Percentiles rank a stretch among this genome's conserved stretches.
Conservation (phyloP, 306 rosid genomes). For the Cucurbita moschata region DNA sequence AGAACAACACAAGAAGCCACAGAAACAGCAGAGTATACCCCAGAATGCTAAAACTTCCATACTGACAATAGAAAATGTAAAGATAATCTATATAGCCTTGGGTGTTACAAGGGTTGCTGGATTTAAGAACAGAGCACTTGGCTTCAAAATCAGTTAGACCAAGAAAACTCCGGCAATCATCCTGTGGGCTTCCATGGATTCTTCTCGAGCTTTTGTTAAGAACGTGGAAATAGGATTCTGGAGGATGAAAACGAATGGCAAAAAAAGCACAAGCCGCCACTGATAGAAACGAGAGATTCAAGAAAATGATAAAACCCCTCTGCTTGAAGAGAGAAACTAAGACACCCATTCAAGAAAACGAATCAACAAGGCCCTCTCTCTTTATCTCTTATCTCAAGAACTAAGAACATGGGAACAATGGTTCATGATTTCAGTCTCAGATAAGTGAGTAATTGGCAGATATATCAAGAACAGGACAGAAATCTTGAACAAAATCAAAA, state of each 20-base stretch:
- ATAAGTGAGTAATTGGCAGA: neutral
- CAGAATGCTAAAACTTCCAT: constrained; percentile 26
- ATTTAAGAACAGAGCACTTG: constrained; percentile 39
- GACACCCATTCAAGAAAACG: constrained; percentile 11
- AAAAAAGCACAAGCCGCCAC: neutral
- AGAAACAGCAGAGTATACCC: constrained; percentile 26
- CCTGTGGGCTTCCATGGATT: neutral
- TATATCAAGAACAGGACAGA: neutral
- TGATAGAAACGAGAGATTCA: constrained; percentile 6
- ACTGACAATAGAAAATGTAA: constrained; percentile 46
- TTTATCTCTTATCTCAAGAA: neutral
- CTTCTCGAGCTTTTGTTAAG: neutral
- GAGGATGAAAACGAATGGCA: neutral
- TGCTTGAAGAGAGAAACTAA: neutral
- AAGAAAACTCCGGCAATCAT: neutral
- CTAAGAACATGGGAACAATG: neutral
- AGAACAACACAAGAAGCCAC: constrained; percentile 69
- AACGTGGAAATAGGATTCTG: neutral
- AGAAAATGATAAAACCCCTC: neutral
- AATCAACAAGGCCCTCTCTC: neutral
- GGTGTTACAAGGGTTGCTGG: constrained; percentile 30
- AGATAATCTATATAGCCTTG: constrained; percentile 61
- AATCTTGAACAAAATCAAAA: neutral
- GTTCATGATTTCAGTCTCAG: neutral
- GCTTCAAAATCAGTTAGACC: constrained; percentile 12